Percentiles rank a stretch among this genome's conserved stretches.
These are phyloP conservation scores for Cyclostephanos tholiformis DNA, from an alignment of 108 stramenopile genomes.

Conservation along the genomic window DNA sequence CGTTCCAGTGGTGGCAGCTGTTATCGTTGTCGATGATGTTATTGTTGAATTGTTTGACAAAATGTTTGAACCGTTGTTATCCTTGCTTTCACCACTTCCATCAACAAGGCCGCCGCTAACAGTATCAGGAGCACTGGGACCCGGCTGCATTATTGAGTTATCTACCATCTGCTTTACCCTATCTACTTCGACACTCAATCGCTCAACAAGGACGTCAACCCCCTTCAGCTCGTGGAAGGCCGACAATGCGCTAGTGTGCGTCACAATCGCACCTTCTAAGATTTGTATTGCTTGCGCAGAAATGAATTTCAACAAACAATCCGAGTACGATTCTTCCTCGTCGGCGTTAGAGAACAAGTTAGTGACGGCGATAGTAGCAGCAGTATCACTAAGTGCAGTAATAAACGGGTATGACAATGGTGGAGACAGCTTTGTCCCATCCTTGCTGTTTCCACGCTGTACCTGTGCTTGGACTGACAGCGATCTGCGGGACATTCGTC, in stretches of 20 bases:
- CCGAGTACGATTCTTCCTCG: conserved; percentile 36
- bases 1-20: background rate
- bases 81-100: conserved; percentile 29
- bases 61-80: background rate
- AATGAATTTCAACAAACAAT: conserved; percentile 63
- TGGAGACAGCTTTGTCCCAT: conserved; percentile 8
- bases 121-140: background rate
- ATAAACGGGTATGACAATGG: background rate
- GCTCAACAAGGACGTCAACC: conserved; percentile 70
- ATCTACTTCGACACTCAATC: conserved; percentile 66
- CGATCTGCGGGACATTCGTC: conserved; percentile 29
- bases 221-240: conserved; percentile 90
- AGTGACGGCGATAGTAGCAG: background rate
- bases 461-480: background rate
- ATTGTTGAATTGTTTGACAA: conserved; percentile 13
- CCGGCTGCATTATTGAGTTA: background rate
- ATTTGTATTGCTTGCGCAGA: conserved; percentile 90
- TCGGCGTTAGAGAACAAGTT: conserved; percentile 1
- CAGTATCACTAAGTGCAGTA: background rate
- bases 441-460: background rate
- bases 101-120: background rate
- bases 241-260: conserved; percentile 76
- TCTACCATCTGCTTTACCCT: conserved; percentile 17
- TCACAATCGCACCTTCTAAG: conserved; percentile 88
- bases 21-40: conserved; percentile 12